Conservation (phyloP, 2,329 filamentous ascomycete species). For the Emergomyces africanus region DNA sequence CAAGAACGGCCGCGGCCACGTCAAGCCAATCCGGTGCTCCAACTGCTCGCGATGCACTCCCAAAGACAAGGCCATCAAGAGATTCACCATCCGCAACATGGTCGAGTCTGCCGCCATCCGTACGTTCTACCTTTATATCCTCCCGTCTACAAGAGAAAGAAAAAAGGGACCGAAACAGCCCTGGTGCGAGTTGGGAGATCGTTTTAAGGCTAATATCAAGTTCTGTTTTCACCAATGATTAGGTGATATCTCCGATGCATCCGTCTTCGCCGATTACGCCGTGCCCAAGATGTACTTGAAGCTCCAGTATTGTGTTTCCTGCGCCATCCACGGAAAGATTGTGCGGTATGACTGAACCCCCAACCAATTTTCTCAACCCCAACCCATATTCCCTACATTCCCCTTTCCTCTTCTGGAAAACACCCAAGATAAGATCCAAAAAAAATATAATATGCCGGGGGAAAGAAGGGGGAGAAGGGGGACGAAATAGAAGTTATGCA, state of each 20-base stretch:
- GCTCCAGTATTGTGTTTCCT: constrained; percentile 99
- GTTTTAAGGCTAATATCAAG: not conserved
- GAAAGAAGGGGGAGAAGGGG: not conserved
- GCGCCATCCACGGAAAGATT: constrained; percentile 99
- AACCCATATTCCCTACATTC: not conserved
- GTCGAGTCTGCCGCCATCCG: constrained; percentile 99
- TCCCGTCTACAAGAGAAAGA: not conserved
- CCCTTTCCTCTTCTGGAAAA: not conserved
- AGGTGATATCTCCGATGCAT: constrained; percentile 99
- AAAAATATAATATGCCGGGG: not conserved
- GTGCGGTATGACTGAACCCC: constrained; percentile 68
- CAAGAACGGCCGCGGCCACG: constrained; percentile 99
- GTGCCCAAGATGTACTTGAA: constrained; percentile 99
- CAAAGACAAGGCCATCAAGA: constrained; percentile 99
- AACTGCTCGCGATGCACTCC: constrained; percentile 84
- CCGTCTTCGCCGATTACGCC: constrained; percentile 97
- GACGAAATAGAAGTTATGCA: not conserved
- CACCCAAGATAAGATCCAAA: not conserved
- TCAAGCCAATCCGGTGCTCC: constrained; percentile 95
- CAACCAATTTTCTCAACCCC: not conserved
- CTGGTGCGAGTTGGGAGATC: not conserved
- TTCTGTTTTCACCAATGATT: constrained; percentile 8
- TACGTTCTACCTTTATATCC: constrained; percentile 53
- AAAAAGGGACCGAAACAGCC: not conserved
- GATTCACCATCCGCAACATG: constrained; percentile 99